Conservation (phyloP, 352 stramenopile genomes). For the Globisporangium paroecandrum region DNA sequence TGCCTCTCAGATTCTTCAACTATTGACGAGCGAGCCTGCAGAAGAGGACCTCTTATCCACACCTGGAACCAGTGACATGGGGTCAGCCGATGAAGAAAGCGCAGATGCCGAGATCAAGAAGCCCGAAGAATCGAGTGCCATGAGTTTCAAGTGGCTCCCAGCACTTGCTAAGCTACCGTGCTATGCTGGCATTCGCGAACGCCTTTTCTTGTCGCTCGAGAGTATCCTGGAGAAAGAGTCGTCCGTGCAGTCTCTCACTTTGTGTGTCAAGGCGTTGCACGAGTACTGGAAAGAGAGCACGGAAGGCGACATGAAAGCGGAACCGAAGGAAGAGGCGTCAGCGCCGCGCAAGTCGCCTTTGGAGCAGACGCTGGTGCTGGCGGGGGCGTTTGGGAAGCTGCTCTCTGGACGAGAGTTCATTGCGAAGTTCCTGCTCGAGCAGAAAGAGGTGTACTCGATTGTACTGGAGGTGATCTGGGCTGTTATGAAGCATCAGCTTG, state of each 20-base stretch:
- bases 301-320: slow-evolving; percentile 12
- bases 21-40: slow-evolving; percentile 36
- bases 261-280: slow-evolving; percentile 66
- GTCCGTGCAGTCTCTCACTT: slow-evolving; percentile 57
- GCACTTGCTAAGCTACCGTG: slow-evolving; percentile 65
- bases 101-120: slow-evolving; percentile 23
- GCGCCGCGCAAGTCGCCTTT: slow-evolving; percentile 30
- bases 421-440: slow-evolving; percentile 51
- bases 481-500: slow-evolving; percentile 62
- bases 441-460: slow-evolving; percentile 54
- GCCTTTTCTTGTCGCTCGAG: slow-evolving; percentile 64
- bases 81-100: slow-evolving; percentile 29
- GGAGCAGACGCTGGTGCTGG: slow-evolving; percentile 59
- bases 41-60: slow-evolving; percentile 22
- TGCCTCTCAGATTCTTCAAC: slow-evolving; percentile 60
- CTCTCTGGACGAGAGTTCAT: slow-evolving; percentile 68
- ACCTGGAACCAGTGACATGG: slow-evolving; percentile 20
- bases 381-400: slow-evolving; percentile 62
- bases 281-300: slow-evolving; percentile 51
- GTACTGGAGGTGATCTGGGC: slow-evolving; percentile 70
- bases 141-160: slow-evolving; percentile 71
- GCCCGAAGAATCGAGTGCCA: slow-evolving; percentile 17
- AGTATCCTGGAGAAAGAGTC: slow-evolving; percentile 69
- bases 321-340: neutral
- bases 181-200: slow-evolving; percentile 51